Conservation (phyloP, 2,329 filamentous ascomycete genomes). For the Stemphylium lycopersici region DNA sequence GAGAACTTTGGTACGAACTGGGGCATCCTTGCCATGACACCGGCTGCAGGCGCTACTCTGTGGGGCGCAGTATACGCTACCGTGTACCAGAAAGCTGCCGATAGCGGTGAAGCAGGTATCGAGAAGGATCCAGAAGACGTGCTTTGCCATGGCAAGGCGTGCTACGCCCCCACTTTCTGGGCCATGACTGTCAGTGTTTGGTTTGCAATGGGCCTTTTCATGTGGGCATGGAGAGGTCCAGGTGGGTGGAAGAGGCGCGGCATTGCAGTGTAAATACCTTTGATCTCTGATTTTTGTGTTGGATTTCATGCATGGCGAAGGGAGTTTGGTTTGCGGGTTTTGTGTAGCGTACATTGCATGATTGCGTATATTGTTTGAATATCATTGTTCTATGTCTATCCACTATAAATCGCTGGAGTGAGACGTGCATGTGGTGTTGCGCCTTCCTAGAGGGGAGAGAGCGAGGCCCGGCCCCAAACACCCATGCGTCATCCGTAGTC, state of each 20-base stretch:
- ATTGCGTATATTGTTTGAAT: neutral
- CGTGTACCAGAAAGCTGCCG: slow-evolving; percentile 74
- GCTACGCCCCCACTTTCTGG: slow-evolving; percentile 86
- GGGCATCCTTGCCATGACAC: slow-evolving; percentile 92
- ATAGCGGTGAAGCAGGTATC: slow-evolving; percentile 42
- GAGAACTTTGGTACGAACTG: slow-evolving; percentile 99
- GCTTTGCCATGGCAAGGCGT: slow-evolving; percentile 80
- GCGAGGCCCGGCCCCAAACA: no score
- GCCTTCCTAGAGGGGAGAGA: no score
- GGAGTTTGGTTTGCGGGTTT: neutral
- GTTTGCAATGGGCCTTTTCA: slow-evolving; percentile 73
- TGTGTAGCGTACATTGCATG: slow-evolving; percentile 4
- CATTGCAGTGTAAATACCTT: slow-evolving; percentile 64
- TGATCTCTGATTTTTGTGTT: neutral
- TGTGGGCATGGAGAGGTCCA: slow-evolving; percentile 81
- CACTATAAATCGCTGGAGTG: no score
- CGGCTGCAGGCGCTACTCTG: slow-evolving; percentile 83
- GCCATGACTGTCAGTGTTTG: slow-evolving; percentile 81
- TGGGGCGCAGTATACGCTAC: slow-evolving; percentile 91
- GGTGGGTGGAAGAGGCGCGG: slow-evolving; percentile 78
- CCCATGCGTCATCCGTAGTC: no score
- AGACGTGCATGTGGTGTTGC: no score
- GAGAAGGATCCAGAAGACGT: slow-evolving; percentile 50
- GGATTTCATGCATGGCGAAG: slow-evolving; percentile 9
- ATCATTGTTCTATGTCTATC: neutral